Conservation (phyloP, 805 yeast species). For the Spathaspora boniae region DNA sequence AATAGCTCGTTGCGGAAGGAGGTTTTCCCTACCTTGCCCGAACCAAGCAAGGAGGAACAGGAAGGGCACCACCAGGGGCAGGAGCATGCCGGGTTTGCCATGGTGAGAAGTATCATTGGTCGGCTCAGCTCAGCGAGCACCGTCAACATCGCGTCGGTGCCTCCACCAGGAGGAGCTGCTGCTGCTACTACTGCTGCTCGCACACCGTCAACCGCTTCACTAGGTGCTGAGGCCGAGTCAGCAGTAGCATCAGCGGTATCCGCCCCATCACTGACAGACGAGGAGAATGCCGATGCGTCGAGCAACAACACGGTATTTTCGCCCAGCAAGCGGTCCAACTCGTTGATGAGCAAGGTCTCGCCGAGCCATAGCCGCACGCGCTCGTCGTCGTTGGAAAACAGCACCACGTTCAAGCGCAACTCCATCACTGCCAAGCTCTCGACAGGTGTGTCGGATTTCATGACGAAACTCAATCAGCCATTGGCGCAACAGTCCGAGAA, state of each 20-base stretch:
- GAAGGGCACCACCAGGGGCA: no score
- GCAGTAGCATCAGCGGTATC: conserved; percentile 6
- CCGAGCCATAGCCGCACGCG: conserved; percentile 37
- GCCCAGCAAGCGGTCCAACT: conserved; percentile 10
- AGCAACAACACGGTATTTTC: conserved; percentile 2
- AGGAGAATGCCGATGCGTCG: conserved; percentile 2
- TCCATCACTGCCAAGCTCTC: conserved; percentile 37
- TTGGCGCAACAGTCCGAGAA: conserved; percentile 13
- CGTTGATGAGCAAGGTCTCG: conserved; percentile 29
- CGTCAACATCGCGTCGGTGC: not conserved
- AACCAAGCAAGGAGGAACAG: conserved; percentile 14
- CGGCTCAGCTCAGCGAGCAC: conserved; percentile 21
- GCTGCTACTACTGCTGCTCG: not conserved
- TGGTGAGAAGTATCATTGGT: conserved; percentile 36
- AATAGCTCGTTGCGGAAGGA: conserved; percentile 31
- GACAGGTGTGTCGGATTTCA: conserved; percentile 40
- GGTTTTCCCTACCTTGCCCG: conserved; percentile 21
- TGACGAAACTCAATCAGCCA: conserved; percentile 34
- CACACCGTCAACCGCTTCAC: conserved; percentile 1
- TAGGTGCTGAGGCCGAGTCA: conserved; percentile 11
- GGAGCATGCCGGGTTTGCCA: conserved; percentile 21
- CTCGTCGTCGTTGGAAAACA: conserved; percentile 32
- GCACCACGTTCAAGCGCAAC: conserved; percentile 21
- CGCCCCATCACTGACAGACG: conserved; percentile 1
- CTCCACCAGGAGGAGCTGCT: not conserved